Evolutionary conservation across 2,329 filamentous ascomycete genomes (phyloP).

Genomic region (Monilinia vaccinii-corymbosi): DNA sequence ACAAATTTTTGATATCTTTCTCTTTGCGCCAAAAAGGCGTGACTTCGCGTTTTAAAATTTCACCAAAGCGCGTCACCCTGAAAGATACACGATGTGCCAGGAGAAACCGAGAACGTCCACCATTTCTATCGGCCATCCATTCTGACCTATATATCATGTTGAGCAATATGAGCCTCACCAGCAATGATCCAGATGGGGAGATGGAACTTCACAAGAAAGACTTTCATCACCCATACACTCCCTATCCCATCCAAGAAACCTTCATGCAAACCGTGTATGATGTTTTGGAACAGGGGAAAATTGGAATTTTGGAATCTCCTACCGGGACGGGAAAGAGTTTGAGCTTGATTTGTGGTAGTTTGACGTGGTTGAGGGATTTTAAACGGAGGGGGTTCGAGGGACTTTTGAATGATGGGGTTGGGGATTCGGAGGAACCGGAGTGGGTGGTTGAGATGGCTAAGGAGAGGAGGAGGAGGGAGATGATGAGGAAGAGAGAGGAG

Average conservation of each 20-base stretch:
- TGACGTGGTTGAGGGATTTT: constrained; percentile 64
- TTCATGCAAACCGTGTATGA: constrained; percentile 63
- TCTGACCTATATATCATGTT: no score
- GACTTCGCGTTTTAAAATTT: constrained; percentile 2
- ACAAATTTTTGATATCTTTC: background rate
- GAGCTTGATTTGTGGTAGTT: constrained; percentile 60
- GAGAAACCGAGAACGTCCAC: background rate
- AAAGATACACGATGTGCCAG: background rate
- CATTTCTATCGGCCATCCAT: background rate
- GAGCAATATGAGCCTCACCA: background rate
- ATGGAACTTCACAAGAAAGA: constrained; percentile 25
- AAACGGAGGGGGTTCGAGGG: constrained; percentile 34
- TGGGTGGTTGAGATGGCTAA: constrained; percentile 59
- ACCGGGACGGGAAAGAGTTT: constrained; percentile 66
- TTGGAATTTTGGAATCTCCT: constrained; percentile 66
- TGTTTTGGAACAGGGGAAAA: constrained; percentile 55
- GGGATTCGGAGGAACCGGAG: constrained; percentile 49
- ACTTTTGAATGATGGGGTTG: constrained; percentile 16
- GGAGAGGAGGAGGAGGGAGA: constrained; percentile 44
- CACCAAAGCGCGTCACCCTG: background rate
- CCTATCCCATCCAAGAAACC: constrained; percentile 60
- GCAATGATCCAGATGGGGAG: background rate
- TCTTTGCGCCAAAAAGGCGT: constrained; percentile 9
- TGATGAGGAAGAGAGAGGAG: constrained; percentile 47
- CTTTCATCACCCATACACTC: constrained; percentile 62